Evolutionary conservation across 345 rosid species (phyloP).

Genomic region (Hypericum perforatum): DNA sequence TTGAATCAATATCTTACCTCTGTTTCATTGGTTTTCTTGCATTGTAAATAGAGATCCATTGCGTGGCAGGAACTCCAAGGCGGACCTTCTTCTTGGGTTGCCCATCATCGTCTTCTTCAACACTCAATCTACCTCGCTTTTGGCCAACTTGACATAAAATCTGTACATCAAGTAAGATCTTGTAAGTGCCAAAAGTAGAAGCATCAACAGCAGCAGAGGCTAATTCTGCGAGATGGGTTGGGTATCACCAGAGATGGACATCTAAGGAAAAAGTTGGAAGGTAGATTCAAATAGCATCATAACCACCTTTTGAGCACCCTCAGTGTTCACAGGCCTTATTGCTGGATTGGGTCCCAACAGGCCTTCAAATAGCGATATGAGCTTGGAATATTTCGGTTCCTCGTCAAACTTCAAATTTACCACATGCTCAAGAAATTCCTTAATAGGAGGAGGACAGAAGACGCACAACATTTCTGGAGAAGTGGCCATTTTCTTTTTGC

Average conservation of each 20-base stretch:
- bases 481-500: conserved; percentile 28
- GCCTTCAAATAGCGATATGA: conserved; percentile 23
- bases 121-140: conserved; percentile 24
- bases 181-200: background rate
- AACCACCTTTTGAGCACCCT: conserved; percentile 27
- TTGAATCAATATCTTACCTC: conserved; percentile 9
- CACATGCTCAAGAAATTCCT: conserved; percentile 23
- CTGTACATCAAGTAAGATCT: background rate
- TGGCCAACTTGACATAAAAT: conserved; percentile 19
- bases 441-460: conserved; percentile 24
- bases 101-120: conserved; percentile 26
- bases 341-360: conserved; percentile 20
- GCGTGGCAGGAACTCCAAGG: conserved; percentile 28
- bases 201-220: background rate
- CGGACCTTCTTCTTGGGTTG: conserved; percentile 26
- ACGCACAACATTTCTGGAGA: conserved; percentile 26
- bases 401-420: conserved; percentile 28
- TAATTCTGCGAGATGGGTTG: background rate
- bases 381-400: conserved; percentile 25
- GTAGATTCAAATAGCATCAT: background rate
- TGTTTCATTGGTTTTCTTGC: conserved; percentile 29
- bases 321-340: conserved; percentile 23
- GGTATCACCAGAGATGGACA: too few species aligned
- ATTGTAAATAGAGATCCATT: conserved; percentile 27
- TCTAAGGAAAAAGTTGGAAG: too few species aligned